phyloP scores from a whole-genome alignment of 1,139 yeast species.

The Zygosaccharomyces sapae region DNA sequence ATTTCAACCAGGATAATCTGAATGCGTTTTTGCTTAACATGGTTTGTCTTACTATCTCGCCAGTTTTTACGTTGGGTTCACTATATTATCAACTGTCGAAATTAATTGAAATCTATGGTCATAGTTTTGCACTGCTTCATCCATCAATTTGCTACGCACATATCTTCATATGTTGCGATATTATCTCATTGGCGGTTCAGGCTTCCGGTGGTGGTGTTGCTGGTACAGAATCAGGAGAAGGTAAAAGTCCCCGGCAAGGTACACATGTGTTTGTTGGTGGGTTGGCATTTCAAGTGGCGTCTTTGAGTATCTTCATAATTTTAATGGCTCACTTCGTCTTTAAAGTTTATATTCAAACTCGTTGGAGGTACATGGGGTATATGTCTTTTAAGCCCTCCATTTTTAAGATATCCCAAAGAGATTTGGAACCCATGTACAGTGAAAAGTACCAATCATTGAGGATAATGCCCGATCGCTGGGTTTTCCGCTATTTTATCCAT shows the following conservation, averaged over 20 bases:
- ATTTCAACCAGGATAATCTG: slow-evolving; percentile 38
- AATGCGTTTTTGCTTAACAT: slow-evolving; percentile 60
- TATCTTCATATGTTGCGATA: slow-evolving; percentile 62
- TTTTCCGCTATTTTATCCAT: slow-evolving; percentile 47
- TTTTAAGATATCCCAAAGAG: slow-evolving; percentile 30
- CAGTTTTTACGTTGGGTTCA: slow-evolving; percentile 88
- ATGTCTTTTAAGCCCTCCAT: slow-evolving; percentile 26
- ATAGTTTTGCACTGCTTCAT: slow-evolving; percentile 52
- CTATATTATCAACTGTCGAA: slow-evolving; percentile 75
- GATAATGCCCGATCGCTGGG: slow-evolving; percentile 30
- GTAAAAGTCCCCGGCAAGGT: slow-evolving; percentile 47
- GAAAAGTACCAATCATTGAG: slow-evolving; percentile 26
- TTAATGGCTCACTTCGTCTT: slow-evolving; percentile 54
- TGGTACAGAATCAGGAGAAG: slow-evolving; percentile 42
- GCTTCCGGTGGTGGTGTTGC: slow-evolving; percentile 82
- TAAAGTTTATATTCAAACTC: slow-evolving; percentile 43
- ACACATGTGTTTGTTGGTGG: slow-evolving; percentile 81
- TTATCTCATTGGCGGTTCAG: slow-evolving; percentile 66
- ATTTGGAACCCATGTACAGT: slow-evolving; percentile 30
- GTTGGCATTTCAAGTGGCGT: slow-evolving; percentile 67
- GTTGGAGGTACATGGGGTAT: slow-evolving; percentile 24
- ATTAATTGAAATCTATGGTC: slow-evolving; percentile 65
- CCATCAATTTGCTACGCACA: slow-evolving; percentile 71
- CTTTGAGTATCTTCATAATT: slow-evolving; percentile 60
- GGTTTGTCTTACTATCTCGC: slow-evolving; percentile 70